Percentiles rank a stretch among this genome's conserved stretches.
Conservation (phyloP, 208 protist species). For the Giardia muris region DNA sequence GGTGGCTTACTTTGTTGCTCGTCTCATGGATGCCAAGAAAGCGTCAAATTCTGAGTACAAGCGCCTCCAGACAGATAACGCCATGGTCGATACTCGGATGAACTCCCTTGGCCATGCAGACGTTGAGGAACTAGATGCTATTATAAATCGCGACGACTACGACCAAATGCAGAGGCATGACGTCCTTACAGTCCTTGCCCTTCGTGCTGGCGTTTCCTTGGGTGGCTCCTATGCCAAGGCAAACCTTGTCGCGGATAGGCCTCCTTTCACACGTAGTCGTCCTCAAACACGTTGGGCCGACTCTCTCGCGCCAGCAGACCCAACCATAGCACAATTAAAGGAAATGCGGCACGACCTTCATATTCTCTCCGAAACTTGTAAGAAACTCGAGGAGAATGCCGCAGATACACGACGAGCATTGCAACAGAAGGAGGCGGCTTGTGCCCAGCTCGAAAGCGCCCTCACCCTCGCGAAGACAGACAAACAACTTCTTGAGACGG, state of each 20-base stretch:
- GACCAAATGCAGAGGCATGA: not conserved
- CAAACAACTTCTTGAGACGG: not conserved
- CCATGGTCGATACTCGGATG: not conserved
- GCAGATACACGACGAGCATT: not conserved
- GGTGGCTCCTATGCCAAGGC: not conserved
- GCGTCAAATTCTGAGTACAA: not conserved
- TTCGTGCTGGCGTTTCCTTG: not conserved
- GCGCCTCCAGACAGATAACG: not conserved
- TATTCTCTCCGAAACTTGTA: not conserved
- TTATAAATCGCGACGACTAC: not conserved
- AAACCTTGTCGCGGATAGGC: not conserved
- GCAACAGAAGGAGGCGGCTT: not conserved
- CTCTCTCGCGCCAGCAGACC: not conserved
- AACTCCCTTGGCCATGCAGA: not conserved
- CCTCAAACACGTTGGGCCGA: not conserved
- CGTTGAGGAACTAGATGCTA: not conserved
- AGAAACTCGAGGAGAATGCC: not conserved
- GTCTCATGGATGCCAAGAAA: not conserved
- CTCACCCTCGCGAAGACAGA: not conserved
- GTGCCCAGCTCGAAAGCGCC: not conserved
- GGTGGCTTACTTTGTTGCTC: not conserved
- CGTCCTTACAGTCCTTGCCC: not conserved
- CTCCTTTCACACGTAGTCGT: not conserved
- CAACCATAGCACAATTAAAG: not conserved
- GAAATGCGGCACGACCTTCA: not conserved